These are phyloP conservation scores for Corylus heterophylla DNA, from an alignment of 306 rosid genomes.

Conservation along the genomic window DNA sequence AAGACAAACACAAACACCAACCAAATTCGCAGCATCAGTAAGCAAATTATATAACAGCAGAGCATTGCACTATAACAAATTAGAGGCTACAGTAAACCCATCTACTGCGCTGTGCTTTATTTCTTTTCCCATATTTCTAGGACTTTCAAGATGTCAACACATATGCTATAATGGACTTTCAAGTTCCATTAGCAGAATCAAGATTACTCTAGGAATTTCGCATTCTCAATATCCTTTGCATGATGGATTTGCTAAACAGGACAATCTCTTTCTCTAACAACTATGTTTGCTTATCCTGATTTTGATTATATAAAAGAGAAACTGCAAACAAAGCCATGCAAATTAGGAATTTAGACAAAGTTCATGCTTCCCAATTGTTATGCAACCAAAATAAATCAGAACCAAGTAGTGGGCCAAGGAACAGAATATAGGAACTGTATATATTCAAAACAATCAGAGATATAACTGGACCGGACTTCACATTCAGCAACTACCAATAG, in stretches of 20 bases:
- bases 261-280: background rate
- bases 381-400: background rate
- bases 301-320: background rate
- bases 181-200: background rate
- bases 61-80: background rate
- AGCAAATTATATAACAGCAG: background rate
- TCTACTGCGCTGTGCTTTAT: no score
- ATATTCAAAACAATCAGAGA: background rate
- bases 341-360: background rate
- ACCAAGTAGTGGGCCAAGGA: background rate
- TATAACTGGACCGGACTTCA: background rate
- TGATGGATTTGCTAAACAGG: background rate
- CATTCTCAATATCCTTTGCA: background rate
- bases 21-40: background rate
- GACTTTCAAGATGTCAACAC: background rate
- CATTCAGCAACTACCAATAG: background rate
- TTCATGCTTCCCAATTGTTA: background rate
- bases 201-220: background rate
- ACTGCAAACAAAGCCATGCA: background rate
- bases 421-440: background rate
- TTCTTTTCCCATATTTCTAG: no score
- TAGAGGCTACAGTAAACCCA: no score
- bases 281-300: background rate
- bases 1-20: background rate
- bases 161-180: background rate